phyloP scores from a whole-genome alignment of 352 stramenopile species.

The Blastocystis sp. region DNA sequence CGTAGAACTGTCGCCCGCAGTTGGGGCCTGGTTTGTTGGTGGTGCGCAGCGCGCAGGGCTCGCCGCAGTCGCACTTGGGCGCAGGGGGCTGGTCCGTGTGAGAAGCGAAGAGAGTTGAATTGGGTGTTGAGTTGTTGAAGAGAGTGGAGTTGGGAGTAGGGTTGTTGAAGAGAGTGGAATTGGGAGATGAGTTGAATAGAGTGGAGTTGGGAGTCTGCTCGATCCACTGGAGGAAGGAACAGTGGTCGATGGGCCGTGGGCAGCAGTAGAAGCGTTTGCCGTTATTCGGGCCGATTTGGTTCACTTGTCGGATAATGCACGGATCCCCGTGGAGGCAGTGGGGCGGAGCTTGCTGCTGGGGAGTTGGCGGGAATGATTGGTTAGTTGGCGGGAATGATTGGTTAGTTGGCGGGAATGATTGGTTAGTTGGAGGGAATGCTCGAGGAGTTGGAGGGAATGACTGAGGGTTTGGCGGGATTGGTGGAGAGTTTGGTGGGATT shows the following conservation, averaged over 20 bases:
- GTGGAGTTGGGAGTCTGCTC: not conserved
- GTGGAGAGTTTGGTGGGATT: no score
- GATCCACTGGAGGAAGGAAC: not conserved
- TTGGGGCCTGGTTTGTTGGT: slow-evolving; percentile 65
- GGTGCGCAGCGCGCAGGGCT: not conserved
- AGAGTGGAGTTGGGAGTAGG: slow-evolving; percentile 5
- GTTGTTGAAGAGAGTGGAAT: not conserved
- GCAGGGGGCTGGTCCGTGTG: not conserved
- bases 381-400: not conserved
- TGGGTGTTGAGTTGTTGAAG: not conserved
- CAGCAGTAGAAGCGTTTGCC: slow-evolving; percentile 68
- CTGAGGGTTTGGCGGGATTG: not conserved
- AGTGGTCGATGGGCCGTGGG: slow-evolving; percentile 10
- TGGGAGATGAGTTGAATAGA: slow-evolving; percentile 1
- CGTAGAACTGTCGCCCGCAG: slow-evolving; percentile 58
- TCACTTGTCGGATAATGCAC: not conserved
- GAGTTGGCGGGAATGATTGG: not conserved
- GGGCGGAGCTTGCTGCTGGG: not conserved
- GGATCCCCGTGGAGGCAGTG: not conserved
- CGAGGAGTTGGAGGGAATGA: no score
- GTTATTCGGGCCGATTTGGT: slow-evolving; percentile 57
- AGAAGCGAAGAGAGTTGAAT: not conserved
- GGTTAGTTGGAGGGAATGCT: not conserved
- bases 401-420: no score
- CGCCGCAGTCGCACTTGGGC: not conserved